Conservation (phyloP, 75 land plant genomes). For the Pinus albicaulis region DNA sequence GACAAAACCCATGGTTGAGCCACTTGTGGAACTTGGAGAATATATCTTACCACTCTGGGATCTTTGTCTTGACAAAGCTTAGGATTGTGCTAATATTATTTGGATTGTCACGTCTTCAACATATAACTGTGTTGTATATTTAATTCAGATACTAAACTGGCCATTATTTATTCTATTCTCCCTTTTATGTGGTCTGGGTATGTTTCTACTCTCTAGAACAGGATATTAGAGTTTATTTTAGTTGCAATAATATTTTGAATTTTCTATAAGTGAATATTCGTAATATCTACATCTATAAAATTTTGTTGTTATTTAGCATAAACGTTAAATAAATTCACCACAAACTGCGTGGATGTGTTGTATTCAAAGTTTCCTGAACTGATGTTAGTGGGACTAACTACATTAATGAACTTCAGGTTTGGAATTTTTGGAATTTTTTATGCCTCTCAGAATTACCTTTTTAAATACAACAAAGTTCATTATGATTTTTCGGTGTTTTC, state of each 20-base stretch:
- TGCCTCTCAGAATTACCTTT: neutral
- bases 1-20: constrained; percentile 60
- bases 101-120: constrained; percentile 25
- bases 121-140: constrained; percentile 13
- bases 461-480: neutral
- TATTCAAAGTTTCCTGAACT: constrained; percentile 75
- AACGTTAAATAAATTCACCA: constrained; percentile 55
- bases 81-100: constrained; percentile 20
- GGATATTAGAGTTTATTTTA: neutral
- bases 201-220: neutral
- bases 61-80: constrained; percentile 25
- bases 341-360: constrained; percentile 73
- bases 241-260: neutral
- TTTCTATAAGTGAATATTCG: neutral
- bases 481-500: constrained; percentile 16
- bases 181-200: constrained; percentile 58
- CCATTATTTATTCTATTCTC: constrained; percentile 46
- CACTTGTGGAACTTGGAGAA: constrained; percentile 41
- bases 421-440: neutral
- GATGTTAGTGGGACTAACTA: constrained; percentile 83
- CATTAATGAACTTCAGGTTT: constrained; percentile 83
- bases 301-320: too few relatives aligned
- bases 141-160: constrained; percentile 37
- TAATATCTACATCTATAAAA: neutral
- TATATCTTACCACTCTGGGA: constrained; percentile 68